Conservation (phyloP, 2,329 filamentous ascomycete species). For the Teratosphaeria pseudoeucalypti region DNA sequence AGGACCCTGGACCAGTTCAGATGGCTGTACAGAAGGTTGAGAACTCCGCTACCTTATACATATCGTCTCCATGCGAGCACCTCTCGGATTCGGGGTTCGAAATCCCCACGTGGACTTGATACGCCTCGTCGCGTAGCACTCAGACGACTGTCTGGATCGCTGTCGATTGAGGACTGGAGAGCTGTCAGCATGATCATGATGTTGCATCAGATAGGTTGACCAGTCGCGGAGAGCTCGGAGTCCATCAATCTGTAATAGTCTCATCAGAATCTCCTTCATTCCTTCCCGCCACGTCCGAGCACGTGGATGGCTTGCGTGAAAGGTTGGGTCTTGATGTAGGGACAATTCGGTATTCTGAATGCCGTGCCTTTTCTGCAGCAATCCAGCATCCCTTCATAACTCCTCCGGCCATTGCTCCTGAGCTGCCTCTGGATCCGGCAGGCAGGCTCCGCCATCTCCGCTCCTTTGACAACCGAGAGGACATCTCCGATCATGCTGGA, state of each 20-base stretch:
- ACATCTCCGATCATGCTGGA: slow-evolving; percentile 28
- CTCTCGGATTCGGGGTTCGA: too few relatives aligned
- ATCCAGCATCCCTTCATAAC: neutral
- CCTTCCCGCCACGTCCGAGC: too few relatives aligned
- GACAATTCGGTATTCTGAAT: neutral
- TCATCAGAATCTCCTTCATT: too few relatives aligned
- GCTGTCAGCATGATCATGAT: too few relatives aligned
- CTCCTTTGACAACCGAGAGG: slow-evolving; percentile 25
- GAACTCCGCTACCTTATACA: neutral
- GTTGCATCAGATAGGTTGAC: too few relatives aligned
- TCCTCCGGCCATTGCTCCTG: neutral
- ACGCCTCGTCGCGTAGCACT: too few relatives aligned
- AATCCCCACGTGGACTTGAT: too few relatives aligned
- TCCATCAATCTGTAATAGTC: too few relatives aligned
- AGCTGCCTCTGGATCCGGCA: neutral
- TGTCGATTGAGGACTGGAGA: too few relatives aligned
- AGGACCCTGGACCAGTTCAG: neutral
- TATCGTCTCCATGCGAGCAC: neutral
- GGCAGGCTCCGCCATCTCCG: neutral
- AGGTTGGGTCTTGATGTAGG: neutral
- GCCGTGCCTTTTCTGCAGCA: neutral
- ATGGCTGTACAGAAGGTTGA: neutral
- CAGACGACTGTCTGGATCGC: too few relatives aligned
- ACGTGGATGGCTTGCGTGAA: neutral
- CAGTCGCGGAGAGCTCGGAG: too few relatives aligned